A percentile compares a stretch with the other conserved stretches of the same genome.
These are phyloP conservation scores for Pilobolus umbonatus DNA, from an alignment of 192 early-diverging fungal genomes.

Conservation along the genomic window DNA sequence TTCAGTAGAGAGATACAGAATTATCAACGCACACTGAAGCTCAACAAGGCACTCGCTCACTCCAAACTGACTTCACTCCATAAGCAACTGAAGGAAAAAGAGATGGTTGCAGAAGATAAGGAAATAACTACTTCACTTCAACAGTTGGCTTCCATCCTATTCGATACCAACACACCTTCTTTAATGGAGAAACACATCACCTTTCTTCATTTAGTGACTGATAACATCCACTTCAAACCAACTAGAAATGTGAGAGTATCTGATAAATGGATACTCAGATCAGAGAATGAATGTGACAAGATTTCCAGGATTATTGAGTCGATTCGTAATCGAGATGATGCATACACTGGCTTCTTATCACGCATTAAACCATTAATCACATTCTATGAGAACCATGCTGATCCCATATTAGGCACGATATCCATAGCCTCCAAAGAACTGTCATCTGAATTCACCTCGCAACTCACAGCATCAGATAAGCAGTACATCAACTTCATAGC, in stretches of 20 bases:
- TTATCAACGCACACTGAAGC: slow-evolving; percentile 31
- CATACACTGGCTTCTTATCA: slow-evolving; percentile 45
- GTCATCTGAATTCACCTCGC: slow-evolving; percentile 9
- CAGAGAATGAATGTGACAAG: slow-evolving; percentile 35
- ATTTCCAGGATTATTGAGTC: slow-evolving; percentile 42
- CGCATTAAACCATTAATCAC: slow-evolving; percentile 38
- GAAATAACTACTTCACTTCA: slow-evolving; percentile 11
- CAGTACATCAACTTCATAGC: slow-evolving; percentile 52
- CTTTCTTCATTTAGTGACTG: slow-evolving; percentile 50
- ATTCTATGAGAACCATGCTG: slow-evolving; percentile 19
- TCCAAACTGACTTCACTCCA: slow-evolving; percentile 32
- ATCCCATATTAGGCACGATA: slow-evolving; percentile 8
- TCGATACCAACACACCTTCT: slow-evolving; percentile 31
- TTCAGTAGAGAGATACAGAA: slow-evolving; percentile 32
- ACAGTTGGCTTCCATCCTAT: slow-evolving; percentile 35
- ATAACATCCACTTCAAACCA: slow-evolving; percentile 49
- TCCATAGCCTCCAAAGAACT: slow-evolving; percentile 10
- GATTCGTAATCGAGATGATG: slow-evolving; percentile 42
- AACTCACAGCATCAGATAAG: slow-evolving; percentile 44
- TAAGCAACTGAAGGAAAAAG: not conserved
- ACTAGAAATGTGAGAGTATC: slow-evolving; percentile 41
- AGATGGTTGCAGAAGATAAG: no score
- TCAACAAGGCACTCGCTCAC: slow-evolving; percentile 33
- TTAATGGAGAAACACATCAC: slow-evolving; percentile 50
- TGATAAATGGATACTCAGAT: slow-evolving; percentile 46